phyloP scores from a whole-genome alignment of 2,329 filamentous ascomycete species.

The Aspergillus versicolor region DNA sequence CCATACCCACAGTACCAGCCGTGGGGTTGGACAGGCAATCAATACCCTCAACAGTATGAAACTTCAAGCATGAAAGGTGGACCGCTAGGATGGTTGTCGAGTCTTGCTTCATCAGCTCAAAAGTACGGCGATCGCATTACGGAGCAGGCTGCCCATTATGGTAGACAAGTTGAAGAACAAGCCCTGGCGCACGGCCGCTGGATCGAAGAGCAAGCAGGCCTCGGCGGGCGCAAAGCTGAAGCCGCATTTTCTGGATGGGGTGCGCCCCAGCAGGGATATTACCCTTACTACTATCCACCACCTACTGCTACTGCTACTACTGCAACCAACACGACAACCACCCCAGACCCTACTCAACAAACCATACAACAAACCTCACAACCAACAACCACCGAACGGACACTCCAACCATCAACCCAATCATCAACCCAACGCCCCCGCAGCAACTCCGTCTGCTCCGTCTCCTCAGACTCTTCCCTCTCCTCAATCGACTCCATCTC shows the following conservation, averaged over 20 bases:
- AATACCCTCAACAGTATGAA: constrained; percentile 23
- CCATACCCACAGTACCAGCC: constrained; percentile 19
- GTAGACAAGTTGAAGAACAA: constrained; percentile 39
- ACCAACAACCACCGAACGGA: not conserved
- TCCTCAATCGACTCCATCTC: constrained; percentile 39
- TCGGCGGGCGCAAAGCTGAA: constrained; percentile 28
- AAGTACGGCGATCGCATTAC: constrained; percentile 40
- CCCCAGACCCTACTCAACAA: not conserved
- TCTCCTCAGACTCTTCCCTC: constrained; percentile 34
- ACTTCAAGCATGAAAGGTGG: constrained; percentile 27
- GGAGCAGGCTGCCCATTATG: constrained; percentile 38
- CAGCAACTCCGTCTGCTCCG: constrained; percentile 30
- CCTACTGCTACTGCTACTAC: not conserved
- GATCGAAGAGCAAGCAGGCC: constrained; percentile 38
- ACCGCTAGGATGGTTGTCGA: constrained; percentile 33
- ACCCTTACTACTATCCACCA: constrained; percentile 13
- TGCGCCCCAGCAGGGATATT: constrained; percentile 15
- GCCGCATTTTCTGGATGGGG: constrained; percentile 21
- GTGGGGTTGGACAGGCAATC: constrained; percentile 32
- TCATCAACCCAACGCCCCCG: constrained; percentile 21
- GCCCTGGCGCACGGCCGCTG: constrained; percentile 38
- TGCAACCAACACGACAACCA: not conserved
- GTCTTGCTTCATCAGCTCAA: constrained; percentile 37
- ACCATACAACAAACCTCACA: not conserved
- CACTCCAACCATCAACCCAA: not conserved